Evolutionary conservation across 768 basidiomycete genomes (phyloP).

Genomic region (Rhizopogon vinicolor): DNA sequence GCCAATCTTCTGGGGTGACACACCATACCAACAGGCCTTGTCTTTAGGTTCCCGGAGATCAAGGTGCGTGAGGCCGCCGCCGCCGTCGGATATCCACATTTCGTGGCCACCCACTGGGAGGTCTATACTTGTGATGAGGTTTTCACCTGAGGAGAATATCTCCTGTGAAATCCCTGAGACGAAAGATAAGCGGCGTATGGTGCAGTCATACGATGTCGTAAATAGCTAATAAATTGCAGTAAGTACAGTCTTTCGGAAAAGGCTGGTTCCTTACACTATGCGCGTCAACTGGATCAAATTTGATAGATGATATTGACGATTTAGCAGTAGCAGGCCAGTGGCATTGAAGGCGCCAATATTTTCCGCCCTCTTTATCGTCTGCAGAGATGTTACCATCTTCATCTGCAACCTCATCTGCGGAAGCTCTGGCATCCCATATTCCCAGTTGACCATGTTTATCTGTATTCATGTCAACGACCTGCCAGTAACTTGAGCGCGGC

Average conservation of each 20-base stretch:
- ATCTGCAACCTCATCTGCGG: slow-evolving; percentile 57
- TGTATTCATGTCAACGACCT: slow-evolving; percentile 19
- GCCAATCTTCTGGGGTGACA: slow-evolving; percentile 75
- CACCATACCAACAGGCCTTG: slow-evolving; percentile 53
- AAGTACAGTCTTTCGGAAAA: background rate
- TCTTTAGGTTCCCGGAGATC: slow-evolving; percentile 63
- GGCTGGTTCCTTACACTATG: slow-evolving; percentile 50
- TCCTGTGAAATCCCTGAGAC: slow-evolving; percentile 68
- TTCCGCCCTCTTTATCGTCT: slow-evolving; percentile 56
- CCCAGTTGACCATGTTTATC: slow-evolving; percentile 83
- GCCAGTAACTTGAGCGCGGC: background rate
- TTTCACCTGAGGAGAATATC: slow-evolving; percentile 53
- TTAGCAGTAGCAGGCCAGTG: slow-evolving; percentile 83
- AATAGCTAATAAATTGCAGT: slow-evolving; percentile 46
- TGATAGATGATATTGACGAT: slow-evolving; percentile 76
- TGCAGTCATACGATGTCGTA: slow-evolving; percentile 81
- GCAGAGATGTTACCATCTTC: slow-evolving; percentile 51
- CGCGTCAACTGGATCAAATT: slow-evolving; percentile 69
- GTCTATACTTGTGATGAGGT: slow-evolving; percentile 69
- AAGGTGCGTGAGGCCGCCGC: slow-evolving; percentile 69
- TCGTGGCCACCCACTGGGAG: slow-evolving; percentile 63
- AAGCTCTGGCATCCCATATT: slow-evolving; percentile 81
- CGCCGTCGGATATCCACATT: slow-evolving; percentile 79
- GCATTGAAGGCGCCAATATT: slow-evolving; percentile 72
- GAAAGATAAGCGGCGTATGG: slow-evolving; percentile 68